Percentiles rank a stretch among this genome's conserved stretches.
phyloP scores from a whole-genome alignment of 805 yeast species.

The Candida railenensis region DNA sequence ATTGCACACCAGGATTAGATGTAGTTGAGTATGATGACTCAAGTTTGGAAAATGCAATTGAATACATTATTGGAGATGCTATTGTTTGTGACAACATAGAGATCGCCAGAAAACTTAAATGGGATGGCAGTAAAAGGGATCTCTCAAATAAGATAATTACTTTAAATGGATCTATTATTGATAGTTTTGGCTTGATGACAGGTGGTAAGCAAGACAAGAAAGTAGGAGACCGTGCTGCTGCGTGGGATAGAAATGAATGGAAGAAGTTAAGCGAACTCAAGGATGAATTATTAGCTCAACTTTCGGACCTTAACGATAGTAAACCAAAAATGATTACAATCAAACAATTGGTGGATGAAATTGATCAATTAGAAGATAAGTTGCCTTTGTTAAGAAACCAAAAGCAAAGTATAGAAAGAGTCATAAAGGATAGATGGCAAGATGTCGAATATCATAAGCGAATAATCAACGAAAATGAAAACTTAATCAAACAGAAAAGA shows the following conservation, averaged over 20 bases:
- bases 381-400: slow-evolving; percentile 45
- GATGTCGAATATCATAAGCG: slow-evolving; percentile 52
- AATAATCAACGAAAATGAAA: slow-evolving; percentile 17
- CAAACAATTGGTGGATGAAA: slow-evolving; percentile 55
- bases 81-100: slow-evolving; percentile 71
- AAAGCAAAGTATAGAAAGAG: slow-evolving; percentile 42
- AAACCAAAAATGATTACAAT: slow-evolving; percentile 58
- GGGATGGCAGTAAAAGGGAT: slow-evolving; percentile 39
- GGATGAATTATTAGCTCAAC: slow-evolving; percentile 49
- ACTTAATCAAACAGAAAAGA: slow-evolving; percentile 13
- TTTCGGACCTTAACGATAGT: slow-evolving; percentile 46
- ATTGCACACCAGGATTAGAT: slow-evolving; percentile 64
- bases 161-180: slow-evolving; percentile 80
- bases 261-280: slow-evolving; percentile 50
- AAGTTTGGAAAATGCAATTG: slow-evolving; percentile 70
- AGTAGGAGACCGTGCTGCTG: slow-evolving; percentile 36
- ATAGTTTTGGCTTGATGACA: slow-evolving; percentile 86
- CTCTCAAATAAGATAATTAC: slow-evolving; percentile 64
- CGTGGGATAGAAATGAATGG: slow-evolving; percentile 76
- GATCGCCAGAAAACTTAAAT: slow-evolving; percentile 69
- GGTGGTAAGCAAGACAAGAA: slow-evolving; percentile 70
- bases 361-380: slow-evolving; percentile 33
- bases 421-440: slow-evolving; percentile 41
- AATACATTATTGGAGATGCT: slow-evolving; percentile 76
- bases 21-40: slow-evolving; percentile 65